Evolutionary conservation across 352 stramenopile genomes (phyloP), one percentile per base, ranked within the genome.

Genomic region (Globisporangium emineosum): DNA sequence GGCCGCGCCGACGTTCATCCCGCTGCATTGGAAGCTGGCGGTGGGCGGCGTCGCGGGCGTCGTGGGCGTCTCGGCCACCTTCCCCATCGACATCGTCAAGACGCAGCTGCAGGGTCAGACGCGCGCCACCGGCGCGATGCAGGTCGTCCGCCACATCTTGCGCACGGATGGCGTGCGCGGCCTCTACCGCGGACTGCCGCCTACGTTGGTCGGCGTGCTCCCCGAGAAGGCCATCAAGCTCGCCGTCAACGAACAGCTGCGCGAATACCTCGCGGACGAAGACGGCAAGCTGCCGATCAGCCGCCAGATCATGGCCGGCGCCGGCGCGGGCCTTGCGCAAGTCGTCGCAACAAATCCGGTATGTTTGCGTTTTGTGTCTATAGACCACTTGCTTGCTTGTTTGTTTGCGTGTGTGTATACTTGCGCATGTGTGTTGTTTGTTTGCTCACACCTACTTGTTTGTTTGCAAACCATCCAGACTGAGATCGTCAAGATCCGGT

Each of bases 51-150:
- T 97, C 49, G 91, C 92, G 7, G 91, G 91, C 10, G 83, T 85
- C 58, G 77, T 97, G 40, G 92, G 90, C 51, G 88, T 91, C 60
- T 75, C 79, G 40, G 66, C 84, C 10, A 94, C 96, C 12, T 98
- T 96, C 77, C 91, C 92, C 47, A 88, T 98, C 60, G 93, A 98
- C 77, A 87, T 98, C 55, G 81, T 97, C 67, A 98, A 98, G 78
- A 98, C 93, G 15, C 81, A 95, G 25, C 73, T 98, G 67, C 93
- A 97, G 73, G 93, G 81, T 50, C 78, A 87, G 60, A 85, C 75
- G 40, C 68, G 71, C 37, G 69, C 69, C 3, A 79, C 56, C 2
- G 85, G 86, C 1, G 83, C 88, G 42, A 35, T 89, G 29, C 79
- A 90, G 23, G 89, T 75, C 67, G 88, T 93, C 65, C 72, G 72